A percentile compares a stretch with the other conserved stretches of the same genome.
Conservation (phyloP, 179 eudicot genomes). For the Actinidia chinensis region DNA sequence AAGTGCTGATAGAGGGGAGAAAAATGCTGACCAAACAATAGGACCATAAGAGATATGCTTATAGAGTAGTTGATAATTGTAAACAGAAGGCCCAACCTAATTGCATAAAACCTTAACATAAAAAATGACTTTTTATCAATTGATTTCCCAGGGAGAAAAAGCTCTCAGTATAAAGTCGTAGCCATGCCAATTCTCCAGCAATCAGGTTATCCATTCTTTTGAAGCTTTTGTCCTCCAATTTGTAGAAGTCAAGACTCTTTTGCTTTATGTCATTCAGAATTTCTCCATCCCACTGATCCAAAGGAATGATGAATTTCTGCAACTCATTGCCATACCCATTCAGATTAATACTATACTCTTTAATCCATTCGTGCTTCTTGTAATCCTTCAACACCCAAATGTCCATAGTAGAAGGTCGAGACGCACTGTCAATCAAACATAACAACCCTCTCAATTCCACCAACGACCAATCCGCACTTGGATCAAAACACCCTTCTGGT, state of each 20-base stretch:
- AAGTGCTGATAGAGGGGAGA: not conserved
- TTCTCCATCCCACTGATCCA: constrained; percentile 23
- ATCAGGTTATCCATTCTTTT: constrained; percentile 15
- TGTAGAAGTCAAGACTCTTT: constrained; percentile 11
- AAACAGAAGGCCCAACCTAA: not conserved
- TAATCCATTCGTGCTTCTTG: constrained; percentile 17
- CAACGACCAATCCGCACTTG: constrained; percentile 20
- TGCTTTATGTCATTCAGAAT: constrained; percentile 12
- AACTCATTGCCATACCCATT: constrained; percentile 12
- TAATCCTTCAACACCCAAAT: constrained; percentile 26
- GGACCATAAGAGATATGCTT: not conserved
- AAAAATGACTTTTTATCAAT: not conserved
- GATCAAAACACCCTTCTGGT: constrained; percentile 24
- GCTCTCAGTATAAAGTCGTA: constrained; percentile 25
- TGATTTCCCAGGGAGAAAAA: constrained; percentile 19
- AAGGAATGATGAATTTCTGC: constrained; percentile 11
- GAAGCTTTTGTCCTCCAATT: constrained; percentile 25
- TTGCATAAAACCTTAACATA: not conserved
- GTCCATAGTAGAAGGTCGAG: constrained; percentile 19
- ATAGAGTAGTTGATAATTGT: not conserved
- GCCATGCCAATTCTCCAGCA: constrained; percentile 19
- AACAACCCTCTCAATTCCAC: constrained; percentile 24
- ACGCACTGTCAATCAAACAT: constrained; percentile 17
- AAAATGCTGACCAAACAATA: constrained; percentile 4
- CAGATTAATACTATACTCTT: constrained; percentile 23